Evolutionary conservation across 768 basidiomycete genomes (phyloP), one percentile per base, ranked within the genome.

Genomic region (Lactarius quietus): DNA sequence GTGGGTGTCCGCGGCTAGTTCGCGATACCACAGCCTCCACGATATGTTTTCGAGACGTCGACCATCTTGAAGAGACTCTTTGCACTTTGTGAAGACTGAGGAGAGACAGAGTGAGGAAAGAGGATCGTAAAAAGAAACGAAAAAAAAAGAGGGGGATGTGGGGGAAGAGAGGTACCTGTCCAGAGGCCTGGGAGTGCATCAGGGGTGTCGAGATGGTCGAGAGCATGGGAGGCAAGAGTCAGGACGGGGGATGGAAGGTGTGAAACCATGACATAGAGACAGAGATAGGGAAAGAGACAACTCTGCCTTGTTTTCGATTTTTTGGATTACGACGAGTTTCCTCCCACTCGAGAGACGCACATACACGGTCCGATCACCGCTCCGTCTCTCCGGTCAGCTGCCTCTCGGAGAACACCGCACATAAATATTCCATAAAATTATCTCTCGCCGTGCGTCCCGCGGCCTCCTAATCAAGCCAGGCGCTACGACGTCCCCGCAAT

Each of bases 71-170:
- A 95, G 78, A 1, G 86, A 86, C 69, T 84, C 82, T 75, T 90
- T 92, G 79, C 89, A 92, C 74, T 92, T 91, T 59, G 90, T 85
- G 72, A 95, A 93, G 8, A 95, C 93, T 92, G 70, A 61, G 61
- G 45, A 54, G 20, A 54, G 1, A 8, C 29, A 54, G 20, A 54
- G 29, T 54, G 35, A 61, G 68, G 35, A 15, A 28, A 38, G 12
- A 31, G 15, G 38, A 54, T 60, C 6, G 62, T 53, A 54, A 28
- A 63, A 6, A 54, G 67, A 43, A 26, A 33, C 33, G 8, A 33
- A 51, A 66, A 58, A 59, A 31, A 65, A 20, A 62, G 56, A 66
- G 52, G 31, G n/a, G 26, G 48, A 51, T 8, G 52, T 54, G 52
- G 31, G 31, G 52, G 29, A 31, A n/a, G 10, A 36, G 36, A 9